Evolutionary conservation across 2,329 filamentous ascomycete species (phyloP), one percentile per base, ranked within the genome.

Genomic region (Hypoxylon sp.): DNA sequence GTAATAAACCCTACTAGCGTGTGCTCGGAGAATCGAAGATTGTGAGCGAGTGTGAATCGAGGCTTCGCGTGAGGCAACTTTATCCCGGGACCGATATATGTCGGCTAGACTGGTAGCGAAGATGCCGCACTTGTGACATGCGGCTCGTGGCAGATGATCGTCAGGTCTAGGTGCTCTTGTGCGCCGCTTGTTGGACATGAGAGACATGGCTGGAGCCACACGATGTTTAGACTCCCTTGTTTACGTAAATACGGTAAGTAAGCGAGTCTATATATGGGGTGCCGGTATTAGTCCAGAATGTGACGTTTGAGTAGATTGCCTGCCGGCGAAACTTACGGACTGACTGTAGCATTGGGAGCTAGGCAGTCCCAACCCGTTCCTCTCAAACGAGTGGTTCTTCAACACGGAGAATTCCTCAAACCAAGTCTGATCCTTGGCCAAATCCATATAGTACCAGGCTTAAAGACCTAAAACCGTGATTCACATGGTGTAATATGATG

Each of bases 211-310:
- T 37, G 45, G 55, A 14, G 51, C 16, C 11, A 51, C 27, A 39
- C 30, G 7, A 11, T 50, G 32, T 47, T 11, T 47, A 6, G 16
- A 30, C 27, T 45, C 39, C 47, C 59, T 51, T 21, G 23, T 54
- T 68, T 63, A 68, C 62, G 62, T 63, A 65, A 68, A 39, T 41
- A n/a, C 12, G 32, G 53, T 27, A 41, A 46, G 50, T 54, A 61
- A 52, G 62, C 29, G 46, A 57, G 54, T 27, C 50, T 37, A 53
- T 32, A 25, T 27, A 55, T 8, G 19, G 27, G 25, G 25, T 65
- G 25, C n/a, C 23, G 45, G 30, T 59, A 29, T 51, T 51, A 45
- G 45, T 23, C 51, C 12, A 39, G 12, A 27, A 19, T 60, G n/a
- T 59, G 54, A 59, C 27, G 54, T 50, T 30, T 12, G 54, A 48